Percentiles rank a stretch among this genome's conserved stretches.
Evolutionary conservation across 2,329 filamentous ascomycete genomes (phyloP).

Genomic region (Aulographum hederae): DNA sequence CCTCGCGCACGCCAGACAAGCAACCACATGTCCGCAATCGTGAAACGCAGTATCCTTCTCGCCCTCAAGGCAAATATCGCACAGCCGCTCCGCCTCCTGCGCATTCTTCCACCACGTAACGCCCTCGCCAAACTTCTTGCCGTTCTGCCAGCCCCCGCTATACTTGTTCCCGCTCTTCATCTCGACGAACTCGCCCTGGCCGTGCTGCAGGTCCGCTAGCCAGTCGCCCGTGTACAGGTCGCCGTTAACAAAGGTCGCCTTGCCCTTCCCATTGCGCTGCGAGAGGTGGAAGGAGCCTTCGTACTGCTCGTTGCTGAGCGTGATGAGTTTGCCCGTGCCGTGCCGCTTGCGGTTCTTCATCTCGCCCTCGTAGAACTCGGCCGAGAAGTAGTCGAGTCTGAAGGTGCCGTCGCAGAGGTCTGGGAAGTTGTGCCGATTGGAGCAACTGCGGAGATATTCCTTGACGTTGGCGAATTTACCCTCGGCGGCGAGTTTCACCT

Average conservation of each 20-base stretch:
- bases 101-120: constrained; percentile 43
- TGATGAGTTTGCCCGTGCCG: constrained; percentile 35
- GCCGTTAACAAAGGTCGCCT: constrained; percentile 44
- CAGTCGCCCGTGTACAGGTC: constrained; percentile 41
- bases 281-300: constrained; percentile 33
- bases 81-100: constrained; percentile 39
- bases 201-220: constrained; percentile 44
- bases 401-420: constrained; percentile 25
- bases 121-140: constrained; percentile 42
- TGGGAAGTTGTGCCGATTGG: constrained; percentile 24
- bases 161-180: constrained; percentile 40
- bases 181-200: constrained; percentile 38
- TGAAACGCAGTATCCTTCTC: constrained; percentile 40
- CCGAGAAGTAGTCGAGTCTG: constrained; percentile 34
- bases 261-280: constrained; percentile 35
- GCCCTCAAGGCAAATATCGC: constrained; percentile 41
- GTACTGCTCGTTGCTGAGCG: constrained; percentile 36
- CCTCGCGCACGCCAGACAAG: constrained; percentile 39
- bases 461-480: constrained; percentile 16
- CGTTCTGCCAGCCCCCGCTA: constrained; percentile 40
- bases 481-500: constrained; percentile 12
- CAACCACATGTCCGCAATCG: constrained; percentile 44
- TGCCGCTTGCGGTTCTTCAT: constrained; percentile 30
- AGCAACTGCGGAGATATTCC: constrained; percentile 25
- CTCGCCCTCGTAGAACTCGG: constrained; percentile 37